A percentile compares a stretch with the other conserved stretches of the same genome.
phyloP scores from a whole-genome alignment of 176 grass and related monocot genomes.

The Cenchrus fungigraminus region DNA sequence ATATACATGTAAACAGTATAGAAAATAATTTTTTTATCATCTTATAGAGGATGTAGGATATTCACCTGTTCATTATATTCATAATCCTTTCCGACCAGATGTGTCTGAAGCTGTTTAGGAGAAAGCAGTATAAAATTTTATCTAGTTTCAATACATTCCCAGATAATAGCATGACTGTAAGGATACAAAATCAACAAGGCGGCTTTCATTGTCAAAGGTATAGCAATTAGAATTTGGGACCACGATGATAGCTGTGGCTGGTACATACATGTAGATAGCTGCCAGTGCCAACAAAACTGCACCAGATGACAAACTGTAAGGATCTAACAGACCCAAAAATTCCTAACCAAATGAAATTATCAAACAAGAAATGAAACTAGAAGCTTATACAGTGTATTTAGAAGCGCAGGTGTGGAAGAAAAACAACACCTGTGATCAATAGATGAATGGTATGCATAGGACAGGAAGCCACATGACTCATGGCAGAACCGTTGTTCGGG shows the following conservation, averaged over 20 bases:
- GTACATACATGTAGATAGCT: conserved; percentile 33
- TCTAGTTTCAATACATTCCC: conserved; percentile 9
- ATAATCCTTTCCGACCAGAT: conserved; percentile 61
- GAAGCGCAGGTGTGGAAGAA: neutral
- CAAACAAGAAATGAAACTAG: conserved; percentile 4
- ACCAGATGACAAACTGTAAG: conserved; percentile 36
- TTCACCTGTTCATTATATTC: conserved; percentile 82
- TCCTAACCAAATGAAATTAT: neutral
- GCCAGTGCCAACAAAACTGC: conserved; percentile 52
- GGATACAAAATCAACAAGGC: conserved; percentile 98
- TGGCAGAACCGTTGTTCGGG: conserved; percentile 28
- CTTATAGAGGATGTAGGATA: conserved; percentile 23
- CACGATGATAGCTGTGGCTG: conserved; percentile 38
- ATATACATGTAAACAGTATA: conserved; percentile 24
- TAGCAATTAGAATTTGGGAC: conserved; percentile 86
- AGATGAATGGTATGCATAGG: conserved; percentile 18
- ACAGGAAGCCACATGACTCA: conserved; percentile 24
- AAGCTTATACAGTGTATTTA: conserved; percentile 10
- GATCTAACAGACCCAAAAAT: neutral
- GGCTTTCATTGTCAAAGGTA: conserved; percentile 74
- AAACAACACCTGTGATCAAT: conserved; percentile 44
- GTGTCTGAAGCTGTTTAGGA: conserved; percentile 73
- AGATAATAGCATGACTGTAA: conserved; percentile 36
- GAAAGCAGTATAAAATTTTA: conserved; percentile 42
- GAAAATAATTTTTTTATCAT: conserved; percentile 14